Conservation (phyloP, 805 yeast species). For the Starmerella scarabaei region DNA sequence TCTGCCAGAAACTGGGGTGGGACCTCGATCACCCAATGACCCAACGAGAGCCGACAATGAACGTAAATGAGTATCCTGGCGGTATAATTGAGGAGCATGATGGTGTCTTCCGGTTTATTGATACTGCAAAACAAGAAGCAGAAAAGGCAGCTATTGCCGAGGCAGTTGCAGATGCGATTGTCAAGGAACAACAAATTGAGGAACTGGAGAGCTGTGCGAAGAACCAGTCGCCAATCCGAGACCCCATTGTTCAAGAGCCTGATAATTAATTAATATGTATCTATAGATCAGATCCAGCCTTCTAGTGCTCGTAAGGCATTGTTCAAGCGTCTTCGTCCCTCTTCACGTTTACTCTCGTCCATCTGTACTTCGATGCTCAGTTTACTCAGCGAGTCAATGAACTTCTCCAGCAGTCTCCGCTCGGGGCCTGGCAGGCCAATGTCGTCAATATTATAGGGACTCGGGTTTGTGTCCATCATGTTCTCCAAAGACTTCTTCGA, state of each 20-base stretch:
- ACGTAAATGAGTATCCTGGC: slow-evolving; percentile 16
- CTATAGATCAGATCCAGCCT: slow-evolving; percentile 52
- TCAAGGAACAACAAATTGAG: background rate
- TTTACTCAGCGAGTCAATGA: slow-evolving; percentile 72
- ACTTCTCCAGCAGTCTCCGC: slow-evolving; percentile 65
- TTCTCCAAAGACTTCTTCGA: slow-evolving; percentile 20
- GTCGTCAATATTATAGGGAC: slow-evolving; percentile 45
- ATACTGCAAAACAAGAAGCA: background rate
- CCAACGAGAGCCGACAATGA: slow-evolving; percentile 22
- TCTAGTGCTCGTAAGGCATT: slow-evolving; percentile 77
- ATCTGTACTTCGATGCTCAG: slow-evolving; percentile 83
- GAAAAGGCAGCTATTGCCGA: background rate
- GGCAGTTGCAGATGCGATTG: too few species aligned
- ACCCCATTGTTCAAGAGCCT: too few species aligned
- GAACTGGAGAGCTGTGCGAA: background rate
- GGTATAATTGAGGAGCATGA: slow-evolving; percentile 22
- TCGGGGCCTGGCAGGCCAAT: slow-evolving; percentile 65
- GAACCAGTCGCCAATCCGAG: background rate
- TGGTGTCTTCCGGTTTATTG: slow-evolving; percentile 21
- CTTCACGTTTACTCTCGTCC: slow-evolving; percentile 67
- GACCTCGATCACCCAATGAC: slow-evolving; percentile 43
- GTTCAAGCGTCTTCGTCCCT: slow-evolving; percentile 66
- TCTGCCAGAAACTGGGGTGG: slow-evolving; percentile 50
- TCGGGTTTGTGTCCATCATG: slow-evolving; percentile 22
- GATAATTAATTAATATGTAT: background rate